Evolutionary conservation across 2,329 filamentous ascomycete species (phyloP).

Genomic region (Stachybotrys chartarum): DNA sequence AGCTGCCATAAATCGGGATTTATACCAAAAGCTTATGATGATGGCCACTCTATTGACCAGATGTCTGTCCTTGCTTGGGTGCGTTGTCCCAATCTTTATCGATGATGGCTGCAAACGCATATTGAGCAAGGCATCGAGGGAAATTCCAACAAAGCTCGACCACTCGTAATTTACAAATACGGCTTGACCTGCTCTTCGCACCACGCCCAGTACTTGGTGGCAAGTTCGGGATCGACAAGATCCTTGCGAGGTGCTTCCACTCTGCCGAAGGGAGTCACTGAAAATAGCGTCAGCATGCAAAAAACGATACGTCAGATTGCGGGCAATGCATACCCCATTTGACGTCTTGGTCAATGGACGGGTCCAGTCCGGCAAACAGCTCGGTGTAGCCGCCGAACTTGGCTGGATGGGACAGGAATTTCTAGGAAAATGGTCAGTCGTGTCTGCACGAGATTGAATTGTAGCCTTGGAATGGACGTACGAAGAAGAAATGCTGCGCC

Average conservation of each 20-base stretch:
- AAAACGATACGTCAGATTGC: too few species aligned
- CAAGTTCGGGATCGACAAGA: background rate
- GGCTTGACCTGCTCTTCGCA: background rate
- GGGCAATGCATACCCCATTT: background rate
- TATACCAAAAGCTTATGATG: too few species aligned
- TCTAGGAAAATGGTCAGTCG: background rate
- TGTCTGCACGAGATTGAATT: too few species aligned
- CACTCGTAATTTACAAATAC: background rate
- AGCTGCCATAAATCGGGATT: too few species aligned
- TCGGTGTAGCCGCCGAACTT: slow-evolving; percentile 34
- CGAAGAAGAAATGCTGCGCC: background rate
- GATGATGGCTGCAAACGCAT: background rate
- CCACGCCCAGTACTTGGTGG: slow-evolving; percentile 1
- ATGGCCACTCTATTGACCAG: too few species aligned
- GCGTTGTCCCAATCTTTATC: too few species aligned
- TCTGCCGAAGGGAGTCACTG: background rate
- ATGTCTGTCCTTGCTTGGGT: too few species aligned
- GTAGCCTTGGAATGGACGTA: background rate
- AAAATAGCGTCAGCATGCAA: background rate
- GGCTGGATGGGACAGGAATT: slow-evolving; percentile 8
- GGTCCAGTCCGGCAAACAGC: slow-evolving; percentile 29
- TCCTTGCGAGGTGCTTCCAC: background rate
- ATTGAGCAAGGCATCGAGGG: background rate
- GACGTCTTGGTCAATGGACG: background rate
- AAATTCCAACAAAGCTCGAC: too few species aligned